phyloP scores from a whole-genome alignment of 2,329 filamentous ascomycete species.

The Keithomyces neogunnii region DNA sequence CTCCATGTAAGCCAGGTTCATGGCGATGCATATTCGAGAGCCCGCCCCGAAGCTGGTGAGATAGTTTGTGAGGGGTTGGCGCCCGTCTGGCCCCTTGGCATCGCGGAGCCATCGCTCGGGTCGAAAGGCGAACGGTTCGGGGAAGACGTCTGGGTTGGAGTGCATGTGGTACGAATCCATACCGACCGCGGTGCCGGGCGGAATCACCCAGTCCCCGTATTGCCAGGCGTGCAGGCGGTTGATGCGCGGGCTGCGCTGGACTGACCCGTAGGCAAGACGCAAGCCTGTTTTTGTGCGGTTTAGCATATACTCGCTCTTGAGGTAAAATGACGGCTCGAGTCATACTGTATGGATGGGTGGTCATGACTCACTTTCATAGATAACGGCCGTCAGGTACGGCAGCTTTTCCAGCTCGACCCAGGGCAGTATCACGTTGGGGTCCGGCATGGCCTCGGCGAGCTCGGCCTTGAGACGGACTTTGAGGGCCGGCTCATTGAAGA shows the following conservation, averaged over 20 bases:
- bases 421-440: neutral
- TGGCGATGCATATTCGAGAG: too few species aligned
- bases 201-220: neutral
- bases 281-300: neutral
- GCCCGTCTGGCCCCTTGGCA: neutral
- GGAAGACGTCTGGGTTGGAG: constrained; percentile 1
- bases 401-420: neutral
- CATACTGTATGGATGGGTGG: too few species aligned
- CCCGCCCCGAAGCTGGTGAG: too few species aligned
- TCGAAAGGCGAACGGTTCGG: constrained; percentile 1
- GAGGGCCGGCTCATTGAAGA: neutral
- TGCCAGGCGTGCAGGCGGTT: too few species aligned
- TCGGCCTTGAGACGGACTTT: neutral
- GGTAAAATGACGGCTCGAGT: too few species aligned
- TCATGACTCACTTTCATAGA: neutral
- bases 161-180: constrained; percentile 2
- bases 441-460: neutral
- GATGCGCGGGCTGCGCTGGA: neutral
- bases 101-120: constrained; percentile 4
- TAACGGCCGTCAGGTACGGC: neutral
- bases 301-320: neutral
- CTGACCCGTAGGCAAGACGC: neutral
- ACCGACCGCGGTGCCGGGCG: neutral
- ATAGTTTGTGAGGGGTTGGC: too few species aligned
- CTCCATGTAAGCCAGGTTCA: too few species aligned